Evolutionary conservation across 1,284 basidiomycete genomes (phyloP), one percentile per base, ranked within the genome.

Genomic region (Prillingera fragicola): DNA sequence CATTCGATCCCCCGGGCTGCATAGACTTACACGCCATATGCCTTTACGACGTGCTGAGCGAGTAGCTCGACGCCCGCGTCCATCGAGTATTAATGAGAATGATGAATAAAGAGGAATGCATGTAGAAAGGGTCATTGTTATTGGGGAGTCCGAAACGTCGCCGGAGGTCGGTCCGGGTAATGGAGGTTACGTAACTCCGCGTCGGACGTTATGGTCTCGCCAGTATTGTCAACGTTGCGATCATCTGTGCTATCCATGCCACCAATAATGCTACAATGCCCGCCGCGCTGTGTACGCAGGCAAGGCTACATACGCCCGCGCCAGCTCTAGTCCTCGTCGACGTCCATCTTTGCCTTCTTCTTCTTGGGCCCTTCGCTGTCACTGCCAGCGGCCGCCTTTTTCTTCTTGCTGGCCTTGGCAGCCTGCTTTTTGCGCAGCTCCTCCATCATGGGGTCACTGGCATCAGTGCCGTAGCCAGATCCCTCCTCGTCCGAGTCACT

Each of bases 401-500:
- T 70, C 46, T 66, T 68, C 58, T 70, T 69, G 12, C 70, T 69
- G 8, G 65, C 69, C 59, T 77, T 77, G 80, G 34, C 83, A 81
- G 34, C 83, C 80, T 54, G 54, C 54, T 69, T 62, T 45, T 59
- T 67, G 38, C 57, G 56, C 22, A 64, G 40, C 63, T 89, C 87
- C 3, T 86, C 87, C 27, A 85, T 85, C 34, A 85, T 87, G 35
- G 63, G 67, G 50, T 71, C 69, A 36, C 60, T 64, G 3, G 63
- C 70, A 37, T 65, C 67, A 8, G 80, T 74, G 9, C 80, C 85
- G 12, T 42, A 42, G 13, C 45, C 52, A n/a, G 36, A 37, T 17
- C 52, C 63, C 9, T 79, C 84, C 5, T 76, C 75, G 24, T 82
- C 81, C 1, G 81, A 82, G 47, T 85, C 86, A 29, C 75, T 79